Conservation (phyloP, 129 eudicot genomes). For the Saussurea involucrata region DNA sequence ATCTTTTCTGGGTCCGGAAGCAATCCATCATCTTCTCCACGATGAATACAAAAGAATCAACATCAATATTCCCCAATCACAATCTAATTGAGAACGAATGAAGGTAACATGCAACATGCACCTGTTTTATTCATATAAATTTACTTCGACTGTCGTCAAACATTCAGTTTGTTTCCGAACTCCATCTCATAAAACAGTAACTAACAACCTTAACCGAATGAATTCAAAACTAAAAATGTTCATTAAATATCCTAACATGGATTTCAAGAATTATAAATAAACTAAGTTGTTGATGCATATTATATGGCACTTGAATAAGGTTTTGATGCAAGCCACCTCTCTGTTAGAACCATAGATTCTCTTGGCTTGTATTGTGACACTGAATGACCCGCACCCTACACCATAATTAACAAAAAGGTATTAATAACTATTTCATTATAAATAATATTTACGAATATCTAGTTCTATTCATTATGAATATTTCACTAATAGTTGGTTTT, state of each 20-base stretch:
- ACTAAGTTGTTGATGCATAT: not conserved
- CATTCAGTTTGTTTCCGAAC: not conserved
- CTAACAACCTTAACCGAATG: not conserved
- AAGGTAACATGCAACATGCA: not conserved
- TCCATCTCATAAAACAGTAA: not conserved
- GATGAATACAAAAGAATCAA: not conserved
- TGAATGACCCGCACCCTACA: slow-evolving; percentile 40
- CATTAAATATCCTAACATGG: not conserved
- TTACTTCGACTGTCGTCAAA: not conserved
- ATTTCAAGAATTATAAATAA: not conserved
- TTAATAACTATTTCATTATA: not conserved
- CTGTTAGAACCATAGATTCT: slow-evolving; percentile 27
- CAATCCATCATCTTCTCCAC: not conserved
- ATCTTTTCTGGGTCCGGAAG: not conserved
- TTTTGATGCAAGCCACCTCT: slow-evolving; percentile 28
- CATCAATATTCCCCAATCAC: not conserved
- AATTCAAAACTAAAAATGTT: not conserved
- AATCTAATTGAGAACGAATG: not conserved
- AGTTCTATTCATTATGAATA: not conserved
- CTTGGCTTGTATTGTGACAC: slow-evolving; percentile 36
- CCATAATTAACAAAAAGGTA: not conserved
- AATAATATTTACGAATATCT: not conserved
- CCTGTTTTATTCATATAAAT: too few relatives aligned
- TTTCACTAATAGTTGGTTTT: too few relatives aligned
- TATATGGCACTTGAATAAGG: slow-evolving; percentile 23